A percentile compares a stretch with the other conserved stretches of the same genome.
These are phyloP conservation scores for Salix brachista DNA, from an alignment of 345 rosid genomes.

Conservation along the genomic window DNA sequence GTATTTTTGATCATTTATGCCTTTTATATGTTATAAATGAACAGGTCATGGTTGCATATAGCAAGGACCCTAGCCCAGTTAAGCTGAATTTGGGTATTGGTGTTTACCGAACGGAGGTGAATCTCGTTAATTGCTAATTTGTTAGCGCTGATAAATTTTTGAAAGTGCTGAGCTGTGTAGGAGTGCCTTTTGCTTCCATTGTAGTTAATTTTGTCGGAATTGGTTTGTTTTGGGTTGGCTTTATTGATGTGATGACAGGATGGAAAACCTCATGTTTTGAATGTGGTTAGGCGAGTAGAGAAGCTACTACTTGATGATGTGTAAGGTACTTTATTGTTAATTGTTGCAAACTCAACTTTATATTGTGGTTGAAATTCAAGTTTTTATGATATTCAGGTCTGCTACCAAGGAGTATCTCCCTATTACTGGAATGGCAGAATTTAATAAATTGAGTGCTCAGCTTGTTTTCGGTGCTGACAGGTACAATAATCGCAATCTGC, in stretches of 20 bases:
- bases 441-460: constrained; percentile 77
- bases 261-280: constrained; percentile 51
- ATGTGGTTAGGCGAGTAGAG: constrained; percentile 16
- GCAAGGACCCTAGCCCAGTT: constrained; percentile 72
- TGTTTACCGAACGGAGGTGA: constrained; percentile 83
- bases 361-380: not conserved
- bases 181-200: not conserved
- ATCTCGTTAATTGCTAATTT: not conserved
- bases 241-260: constrained; percentile 37
- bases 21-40: not conserved
- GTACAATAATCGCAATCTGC: constrained; percentile 21
- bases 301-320: constrained; percentile 8
- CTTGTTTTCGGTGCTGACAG: constrained; percentile 72
- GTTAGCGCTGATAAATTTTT: not conserved
- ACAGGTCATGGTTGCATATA: constrained; percentile 78
- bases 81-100: constrained; percentile 91
- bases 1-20: not conserved
- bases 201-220: not conserved
- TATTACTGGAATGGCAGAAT: constrained; percentile 67
- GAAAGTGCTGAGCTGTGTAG: not conserved
- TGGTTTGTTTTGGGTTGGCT: not conserved
- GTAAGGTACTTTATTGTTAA: not conserved
- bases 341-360: not conserved
- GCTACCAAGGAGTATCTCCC: constrained; percentile 77
- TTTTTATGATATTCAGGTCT: constrained; percentile 29